phyloP scores from a whole-genome alignment of 2,329 filamentous ascomycete species.

The Botrytis hyacinthi region DNA sequence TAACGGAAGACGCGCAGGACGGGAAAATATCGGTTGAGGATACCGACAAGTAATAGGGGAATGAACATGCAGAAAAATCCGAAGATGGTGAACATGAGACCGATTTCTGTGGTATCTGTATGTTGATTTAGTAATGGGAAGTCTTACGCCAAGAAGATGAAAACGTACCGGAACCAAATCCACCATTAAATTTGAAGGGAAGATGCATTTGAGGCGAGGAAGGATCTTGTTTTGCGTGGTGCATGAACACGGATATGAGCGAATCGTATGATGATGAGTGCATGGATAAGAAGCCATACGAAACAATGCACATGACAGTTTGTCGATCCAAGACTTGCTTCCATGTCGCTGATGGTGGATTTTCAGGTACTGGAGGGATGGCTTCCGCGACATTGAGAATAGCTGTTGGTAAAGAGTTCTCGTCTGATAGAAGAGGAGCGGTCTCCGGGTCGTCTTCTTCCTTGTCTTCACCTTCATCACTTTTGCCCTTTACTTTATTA shows the following conservation, averaged over 20 bases:
- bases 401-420: neutral
- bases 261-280: slow-evolving; percentile 9
- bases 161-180: slow-evolving; percentile 3
- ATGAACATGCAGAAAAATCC: slow-evolving; percentile 8
- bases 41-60: neutral
- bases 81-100: slow-evolving; percentile 16
- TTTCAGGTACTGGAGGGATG: neutral
- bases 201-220: neutral
- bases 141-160: neutral
- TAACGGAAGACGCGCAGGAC: neutral
- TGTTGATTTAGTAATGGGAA: neutral
- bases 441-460: neutral
- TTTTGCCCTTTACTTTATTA: neutral
- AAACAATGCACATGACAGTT: slow-evolving; percentile 8
- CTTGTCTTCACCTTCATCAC: neutral
- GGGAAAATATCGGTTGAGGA: neutral
- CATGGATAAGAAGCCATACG: neutral
- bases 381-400: neutral
- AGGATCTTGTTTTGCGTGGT: neutral
- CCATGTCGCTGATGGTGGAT: neutral
- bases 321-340: slow-evolving; percentile 6
- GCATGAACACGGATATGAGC: slow-evolving; percentile 2
- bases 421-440: neutral
- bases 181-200: slow-evolving; percentile 10
- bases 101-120: slow-evolving; percentile 9